Evolutionary conservation across 179 eudicot genomes (phyloP).

Genomic region (Spergularia azorica): DNA sequence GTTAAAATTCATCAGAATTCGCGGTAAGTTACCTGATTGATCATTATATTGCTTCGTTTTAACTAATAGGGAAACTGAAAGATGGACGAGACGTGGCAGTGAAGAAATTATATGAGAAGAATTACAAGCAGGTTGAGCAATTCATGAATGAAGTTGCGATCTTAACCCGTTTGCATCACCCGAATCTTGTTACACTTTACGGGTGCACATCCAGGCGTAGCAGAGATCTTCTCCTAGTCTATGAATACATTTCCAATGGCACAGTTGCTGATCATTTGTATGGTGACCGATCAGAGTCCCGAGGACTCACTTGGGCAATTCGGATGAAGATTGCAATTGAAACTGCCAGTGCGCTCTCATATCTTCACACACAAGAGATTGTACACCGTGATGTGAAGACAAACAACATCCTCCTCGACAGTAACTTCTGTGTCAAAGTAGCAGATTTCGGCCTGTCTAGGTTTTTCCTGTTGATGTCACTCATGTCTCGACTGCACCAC

Average conservation of each 20-base stretch:
- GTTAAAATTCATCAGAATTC: too few species aligned
- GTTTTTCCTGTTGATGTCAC: constrained; percentile 50
- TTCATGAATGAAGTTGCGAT: constrained; percentile 66
- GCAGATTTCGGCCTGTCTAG: constrained; percentile 78
- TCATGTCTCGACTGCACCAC: constrained; percentile 73
- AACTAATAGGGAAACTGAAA: constrained; percentile 51
- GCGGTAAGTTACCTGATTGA: not conserved
- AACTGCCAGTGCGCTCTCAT: constrained; percentile 56
- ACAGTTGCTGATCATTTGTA: constrained; percentile 70
- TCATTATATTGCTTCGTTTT: not conserved
- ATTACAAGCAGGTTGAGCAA: constrained; percentile 54
- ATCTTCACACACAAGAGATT: constrained; percentile 59
- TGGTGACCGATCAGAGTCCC: constrained; percentile 37
- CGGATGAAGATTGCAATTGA: constrained; percentile 67
- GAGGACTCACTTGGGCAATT: constrained; percentile 46
- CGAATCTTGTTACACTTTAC: constrained; percentile 54
- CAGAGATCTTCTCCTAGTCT: constrained; percentile 60
- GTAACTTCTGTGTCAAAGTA: constrained; percentile 53
- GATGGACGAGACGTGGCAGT: constrained; percentile 79
- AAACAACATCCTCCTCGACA: constrained; percentile 54
- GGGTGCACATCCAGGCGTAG: constrained; percentile 64
- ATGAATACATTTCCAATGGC: constrained; percentile 66
- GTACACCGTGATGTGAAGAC: constrained; percentile 74
- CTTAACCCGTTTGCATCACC: constrained; percentile 52
- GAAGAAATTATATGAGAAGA: constrained; percentile 69